Evolutionary conservation across 495 filamentous ascomycete species (phyloP).

Genomic region (Trichoderma asperelloides): DNA sequence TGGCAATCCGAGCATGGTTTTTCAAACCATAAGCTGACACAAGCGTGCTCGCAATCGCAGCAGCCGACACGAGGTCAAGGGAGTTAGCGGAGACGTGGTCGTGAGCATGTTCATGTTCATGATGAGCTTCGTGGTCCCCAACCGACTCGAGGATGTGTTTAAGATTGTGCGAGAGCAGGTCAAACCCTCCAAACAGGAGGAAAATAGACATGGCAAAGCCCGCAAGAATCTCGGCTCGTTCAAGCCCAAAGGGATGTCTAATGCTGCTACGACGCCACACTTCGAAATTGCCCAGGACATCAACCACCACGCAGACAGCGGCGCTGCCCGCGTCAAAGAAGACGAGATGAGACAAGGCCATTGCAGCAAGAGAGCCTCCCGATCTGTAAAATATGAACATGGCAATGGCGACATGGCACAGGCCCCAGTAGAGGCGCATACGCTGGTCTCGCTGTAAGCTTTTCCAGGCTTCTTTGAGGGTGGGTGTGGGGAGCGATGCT

Average conservation of each 20-base stretch:
- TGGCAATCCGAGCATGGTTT: slow-evolving; percentile 91
- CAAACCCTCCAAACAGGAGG: slow-evolving; percentile 91
- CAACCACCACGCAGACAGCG: slow-evolving; percentile 85
- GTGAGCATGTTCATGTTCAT: slow-evolving; percentile 55
- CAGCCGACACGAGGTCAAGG: slow-evolving; percentile 72
- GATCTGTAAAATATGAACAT: slow-evolving; percentile 76
- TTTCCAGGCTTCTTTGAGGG: slow-evolving; percentile 69
- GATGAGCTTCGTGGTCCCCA: slow-evolving; percentile 53
- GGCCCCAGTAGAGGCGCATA: slow-evolving; percentile 75
- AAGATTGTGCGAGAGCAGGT: slow-evolving; percentile 84
- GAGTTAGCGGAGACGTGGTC: slow-evolving; percentile 57
- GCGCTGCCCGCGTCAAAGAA: slow-evolving; percentile 92
- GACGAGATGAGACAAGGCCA: slow-evolving; percentile 83
- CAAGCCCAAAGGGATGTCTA: slow-evolving; percentile 85
- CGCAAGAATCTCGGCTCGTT: slow-evolving; percentile 85
- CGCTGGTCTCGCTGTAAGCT: slow-evolving; percentile 85
- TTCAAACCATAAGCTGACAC: slow-evolving; percentile 78
- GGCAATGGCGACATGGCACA: slow-evolving; percentile 75
- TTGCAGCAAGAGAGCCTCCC: slow-evolving; percentile 82
- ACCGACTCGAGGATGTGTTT: slow-evolving; percentile 70
- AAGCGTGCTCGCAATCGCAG: slow-evolving; percentile 81
- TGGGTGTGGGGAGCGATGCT: slow-evolving; percentile 91
- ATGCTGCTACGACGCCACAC: slow-evolving; percentile 93
- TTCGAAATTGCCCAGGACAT: slow-evolving; percentile 90
- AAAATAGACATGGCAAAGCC: slow-evolving; percentile 97